phyloP scores from a whole-genome alignment of 2,329 filamentous ascomycete species.

The Venturia pyrina region DNA sequence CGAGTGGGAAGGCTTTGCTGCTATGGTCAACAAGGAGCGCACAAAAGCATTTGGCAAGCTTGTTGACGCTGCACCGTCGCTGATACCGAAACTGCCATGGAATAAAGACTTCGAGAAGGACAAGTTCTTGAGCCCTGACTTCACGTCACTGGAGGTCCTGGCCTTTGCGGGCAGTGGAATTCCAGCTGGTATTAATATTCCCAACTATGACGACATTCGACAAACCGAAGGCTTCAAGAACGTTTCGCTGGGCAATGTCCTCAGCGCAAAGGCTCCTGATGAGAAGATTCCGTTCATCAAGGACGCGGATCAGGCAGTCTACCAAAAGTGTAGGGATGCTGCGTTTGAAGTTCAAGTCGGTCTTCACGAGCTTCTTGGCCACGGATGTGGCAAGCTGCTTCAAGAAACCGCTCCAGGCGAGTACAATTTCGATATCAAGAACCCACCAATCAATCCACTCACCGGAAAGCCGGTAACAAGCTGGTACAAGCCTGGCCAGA shows the following conservation, averaged over 20 bases:
- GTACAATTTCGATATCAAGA: conserved; percentile 80
- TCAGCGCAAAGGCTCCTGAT: conserved; percentile 82
- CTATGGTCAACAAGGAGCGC: conserved; percentile 77
- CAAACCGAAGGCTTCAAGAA: conserved; percentile 87
- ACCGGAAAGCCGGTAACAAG: conserved; percentile 67
- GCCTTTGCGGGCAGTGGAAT: conserved; percentile 62
- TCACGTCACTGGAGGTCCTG: conserved; percentile 86
- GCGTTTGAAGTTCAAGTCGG: conserved; percentile 95
- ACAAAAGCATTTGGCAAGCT: conserved; percentile 80
- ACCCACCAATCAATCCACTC: conserved; percentile 73
- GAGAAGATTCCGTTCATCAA: conserved; percentile 88
- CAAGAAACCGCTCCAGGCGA: conserved; percentile 75
- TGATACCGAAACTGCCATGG: conserved; percentile 91
- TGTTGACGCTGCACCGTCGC: conserved; percentile 66
- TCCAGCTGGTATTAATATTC: conserved; percentile 48
- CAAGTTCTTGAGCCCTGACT: conserved; percentile 89
- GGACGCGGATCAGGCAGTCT: conserved; percentile 66
- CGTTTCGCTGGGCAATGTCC: conserved; percentile 83
- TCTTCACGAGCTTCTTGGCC: conserved; percentile 79
- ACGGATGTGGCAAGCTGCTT: conserved; percentile 87
- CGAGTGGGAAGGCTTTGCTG: conserved; percentile 44
- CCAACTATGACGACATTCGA: conserved; percentile 65
- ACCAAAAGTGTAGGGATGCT: conserved; percentile 70
- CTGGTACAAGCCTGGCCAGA: conserved; percentile 93
- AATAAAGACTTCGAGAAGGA: conserved; percentile 85